These are phyloP conservation scores for Oryza glaberrima DNA, from an alignment of 176 grass and related monocot genomes.

Conservation along the genomic window DNA sequence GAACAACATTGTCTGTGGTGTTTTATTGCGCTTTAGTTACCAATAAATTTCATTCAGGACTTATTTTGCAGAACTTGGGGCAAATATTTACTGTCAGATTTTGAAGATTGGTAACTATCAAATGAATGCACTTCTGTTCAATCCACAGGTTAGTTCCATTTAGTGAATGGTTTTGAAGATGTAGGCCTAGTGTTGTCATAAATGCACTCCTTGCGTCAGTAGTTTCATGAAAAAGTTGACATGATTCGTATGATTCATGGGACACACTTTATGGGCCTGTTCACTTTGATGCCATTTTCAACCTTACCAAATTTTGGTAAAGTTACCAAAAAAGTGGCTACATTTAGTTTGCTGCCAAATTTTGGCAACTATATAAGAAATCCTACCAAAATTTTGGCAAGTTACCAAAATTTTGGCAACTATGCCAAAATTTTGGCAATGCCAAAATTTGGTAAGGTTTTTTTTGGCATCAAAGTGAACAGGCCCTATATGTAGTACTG, in stretches of 20 bases:
- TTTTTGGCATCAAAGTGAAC: too few species aligned
- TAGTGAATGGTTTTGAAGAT: conserved; percentile 9
- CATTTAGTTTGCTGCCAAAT: too few species aligned
- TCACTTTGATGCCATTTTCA: too few species aligned
- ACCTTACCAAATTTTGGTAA: too few species aligned
- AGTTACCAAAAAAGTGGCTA: too few species aligned
- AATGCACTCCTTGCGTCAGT: conserved; percentile 9
- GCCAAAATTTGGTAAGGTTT: too few species aligned
- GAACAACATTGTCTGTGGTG: not conserved
- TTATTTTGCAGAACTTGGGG: conserved; percentile 41
- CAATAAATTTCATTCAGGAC: not conserved
- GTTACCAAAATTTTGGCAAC: too few species aligned
- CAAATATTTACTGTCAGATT: not conserved
- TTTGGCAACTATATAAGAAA: too few species aligned
- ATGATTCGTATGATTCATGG: conserved; percentile 24
- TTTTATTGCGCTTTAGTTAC: conserved; percentile 24
- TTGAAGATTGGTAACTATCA: not conserved
- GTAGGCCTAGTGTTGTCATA: conserved; percentile 31
- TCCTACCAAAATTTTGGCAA: too few species aligned
- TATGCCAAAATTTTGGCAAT: too few species aligned
- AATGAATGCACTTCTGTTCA: conserved; percentile 17
- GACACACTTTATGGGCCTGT: not conserved
- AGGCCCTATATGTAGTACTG: not conserved
- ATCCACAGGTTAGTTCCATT: conserved; percentile 25
- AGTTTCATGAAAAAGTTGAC: conserved; percentile 20